Conservation (phyloP, 768 basidiomycete genomes). For the Lactifluus echinatus region DNA sequence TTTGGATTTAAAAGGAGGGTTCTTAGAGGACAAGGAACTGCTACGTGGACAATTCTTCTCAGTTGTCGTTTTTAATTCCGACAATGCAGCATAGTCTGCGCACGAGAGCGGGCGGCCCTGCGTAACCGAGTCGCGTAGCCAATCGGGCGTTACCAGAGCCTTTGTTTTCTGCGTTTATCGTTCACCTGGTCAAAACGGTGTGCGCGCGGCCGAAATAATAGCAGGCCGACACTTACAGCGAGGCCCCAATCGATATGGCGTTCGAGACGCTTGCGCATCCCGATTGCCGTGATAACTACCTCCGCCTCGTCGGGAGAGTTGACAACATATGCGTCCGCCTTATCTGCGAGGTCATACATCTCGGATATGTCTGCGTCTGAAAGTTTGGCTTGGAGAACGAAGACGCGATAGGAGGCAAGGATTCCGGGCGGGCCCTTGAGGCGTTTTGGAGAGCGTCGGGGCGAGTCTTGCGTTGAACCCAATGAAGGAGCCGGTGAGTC, state of each 20-base stretch:
- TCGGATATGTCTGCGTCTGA: slow-evolving; percentile 23
- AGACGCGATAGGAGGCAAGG: slow-evolving; percentile 6
- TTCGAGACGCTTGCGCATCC: slow-evolving; percentile 60
- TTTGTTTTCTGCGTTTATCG: slow-evolving; percentile 43
- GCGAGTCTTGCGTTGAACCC: neutral
- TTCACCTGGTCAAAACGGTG: neutral
- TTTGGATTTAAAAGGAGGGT: neutral
- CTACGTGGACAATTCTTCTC: slow-evolving; percentile 34
- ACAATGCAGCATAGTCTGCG: slow-evolving; percentile 47
- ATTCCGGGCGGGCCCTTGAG: slow-evolving; percentile 4
- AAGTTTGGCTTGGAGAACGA: slow-evolving; percentile 24
- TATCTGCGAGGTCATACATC: slow-evolving; percentile 26
- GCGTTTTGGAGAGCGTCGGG: neutral
- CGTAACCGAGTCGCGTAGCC: slow-evolving; percentile 54
- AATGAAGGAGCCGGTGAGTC: neutral
- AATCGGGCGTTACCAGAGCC: slow-evolving; percentile 59
- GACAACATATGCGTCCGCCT: slow-evolving; percentile 29
- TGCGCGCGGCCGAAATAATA: neutral
- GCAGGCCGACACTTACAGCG: slow-evolving; percentile 41
- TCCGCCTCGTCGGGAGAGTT: slow-evolving; percentile 42
- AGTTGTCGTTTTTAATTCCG: slow-evolving; percentile 41
- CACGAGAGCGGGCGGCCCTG: slow-evolving; percentile 40
- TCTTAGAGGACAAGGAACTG: slow-evolving; percentile 12
- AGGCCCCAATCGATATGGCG: slow-evolving; percentile 57
- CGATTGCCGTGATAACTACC: slow-evolving; percentile 56